Evolutionary conservation across 2,329 filamentous ascomycete species (phyloP).

Genomic region (Claviceps sp.): DNA sequence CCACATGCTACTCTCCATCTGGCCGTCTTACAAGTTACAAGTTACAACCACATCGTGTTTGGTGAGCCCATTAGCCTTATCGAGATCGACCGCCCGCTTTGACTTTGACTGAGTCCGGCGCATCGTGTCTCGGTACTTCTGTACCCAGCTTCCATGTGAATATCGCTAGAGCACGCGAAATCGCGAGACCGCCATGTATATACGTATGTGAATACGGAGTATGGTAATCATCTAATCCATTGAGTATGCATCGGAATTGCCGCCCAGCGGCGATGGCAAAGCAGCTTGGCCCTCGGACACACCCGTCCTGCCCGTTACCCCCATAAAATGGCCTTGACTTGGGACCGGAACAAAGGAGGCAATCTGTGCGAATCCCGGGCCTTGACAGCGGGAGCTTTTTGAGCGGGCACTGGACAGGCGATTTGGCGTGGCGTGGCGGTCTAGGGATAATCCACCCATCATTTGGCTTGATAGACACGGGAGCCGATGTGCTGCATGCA

Average conservation of each 20-base stretch:
- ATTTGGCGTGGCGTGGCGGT: neutral
- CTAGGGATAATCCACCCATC: neutral
- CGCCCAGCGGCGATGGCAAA: neutral
- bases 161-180: too few species aligned
- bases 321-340: neutral
- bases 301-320: neutral
- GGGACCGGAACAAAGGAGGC: neutral
- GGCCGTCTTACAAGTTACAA: too few species aligned
- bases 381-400: slow-evolving; percentile 4
- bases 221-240: too few species aligned
- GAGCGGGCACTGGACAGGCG: neutral
- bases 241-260: neutral
- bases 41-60: too few species aligned
- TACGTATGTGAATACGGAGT: too few species aligned
- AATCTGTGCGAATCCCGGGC: slow-evolving; percentile 1
- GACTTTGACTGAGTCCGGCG: too few species aligned
- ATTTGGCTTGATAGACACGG: slow-evolving; percentile 6
- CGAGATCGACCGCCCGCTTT: too few species aligned
- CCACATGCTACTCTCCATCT: too few species aligned
- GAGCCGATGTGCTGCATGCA: neutral
- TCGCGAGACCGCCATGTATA: too few species aligned
- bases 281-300: neutral
- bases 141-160: too few species aligned
- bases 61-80: too few species aligned
- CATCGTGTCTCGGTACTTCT: too few species aligned